Base-by-base conservation (phyloP, 495 filamentous ascomycete species). In the Tuber melanosporum region DNA sequence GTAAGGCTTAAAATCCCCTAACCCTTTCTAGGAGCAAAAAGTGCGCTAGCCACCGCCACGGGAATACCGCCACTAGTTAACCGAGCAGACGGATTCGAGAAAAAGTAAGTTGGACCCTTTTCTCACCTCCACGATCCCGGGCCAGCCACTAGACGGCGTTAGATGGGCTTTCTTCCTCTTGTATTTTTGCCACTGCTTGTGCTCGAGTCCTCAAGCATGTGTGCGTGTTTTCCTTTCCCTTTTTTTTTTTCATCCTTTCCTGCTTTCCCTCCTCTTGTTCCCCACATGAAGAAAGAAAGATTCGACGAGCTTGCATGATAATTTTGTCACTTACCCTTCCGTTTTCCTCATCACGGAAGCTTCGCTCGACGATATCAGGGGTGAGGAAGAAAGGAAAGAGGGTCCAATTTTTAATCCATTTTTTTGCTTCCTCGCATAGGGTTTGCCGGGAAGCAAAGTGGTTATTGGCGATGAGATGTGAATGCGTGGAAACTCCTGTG, bases 261-360 rank as follows among this genome's bases (percentile, higher is more conserved):
- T 76, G 74, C 49, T 77, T 45, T 15, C 44, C 44, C 44, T 45
- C 44, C 44, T 45, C 12, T 76, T 80, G 75, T 76, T 76, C 19
- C 73, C 46, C 46, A 19, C 43, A 76, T 45, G 71, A 66, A 36
- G 57, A 15, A 62, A 8, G 52, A 62, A 66, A 26, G 32, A 26
- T 36, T 66, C 57, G 57, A 26, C 57, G 57, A 36, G 26, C 57
- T 36, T 66, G 57, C 57, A 66, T 17, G 57, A 36, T 66, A 66
- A 36, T 12, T 26, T 66, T 66, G 26, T 66, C 57, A 19, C 14
- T 66, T 26, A 32, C 12, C 57, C 57, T 66, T 66, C 57, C 14
- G 57, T 36, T 66, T 66, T 36, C 32, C 26, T 26, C 4, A 26
- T 14, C 32, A 3, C 39, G 4, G 39, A 3, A 41, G 22, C 8